Evolutionary conservation across 73 alveolate genomes (phyloP).

Genomic region (Effrenium voratum): DNA sequence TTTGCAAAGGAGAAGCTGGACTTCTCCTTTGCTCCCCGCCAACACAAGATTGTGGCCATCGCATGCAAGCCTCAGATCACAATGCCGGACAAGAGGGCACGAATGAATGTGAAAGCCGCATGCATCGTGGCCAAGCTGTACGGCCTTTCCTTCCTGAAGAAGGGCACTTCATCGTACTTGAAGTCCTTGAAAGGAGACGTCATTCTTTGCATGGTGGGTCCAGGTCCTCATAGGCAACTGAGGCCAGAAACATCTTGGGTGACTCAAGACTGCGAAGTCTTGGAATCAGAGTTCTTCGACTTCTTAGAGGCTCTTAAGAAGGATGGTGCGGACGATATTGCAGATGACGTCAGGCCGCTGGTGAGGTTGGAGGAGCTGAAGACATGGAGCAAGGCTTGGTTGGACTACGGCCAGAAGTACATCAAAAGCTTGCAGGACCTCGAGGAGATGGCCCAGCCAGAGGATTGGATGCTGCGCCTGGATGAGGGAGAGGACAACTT

Average conservation of each 20-base stretch:
- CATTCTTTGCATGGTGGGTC: neutral
- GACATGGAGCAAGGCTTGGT: conserved; percentile 22
- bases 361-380: conserved; percentile 4
- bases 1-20: neutral
- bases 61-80: neutral
- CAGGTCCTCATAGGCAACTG: neutral
- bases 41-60: neutral
- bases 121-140: neutral
- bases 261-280: neutral
- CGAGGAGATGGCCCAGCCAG: conserved; percentile 41
- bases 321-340: neutral
- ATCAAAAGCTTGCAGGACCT: neutral
- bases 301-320: neutral
- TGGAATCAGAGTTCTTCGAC: neutral
- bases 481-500: neutral
- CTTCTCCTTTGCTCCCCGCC: neutral
- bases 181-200: conserved; percentile 12
- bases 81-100: neutral
- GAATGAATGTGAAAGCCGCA: neutral
- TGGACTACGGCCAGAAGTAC: neutral
- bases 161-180: neutral
- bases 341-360: neutral
- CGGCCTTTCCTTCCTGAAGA: neutral
- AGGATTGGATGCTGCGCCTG: conserved; percentile 17
- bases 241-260: neutral